Evolutionary conservation across 1,284 basidiomycete species (phyloP).

Genomic region (Earliella scabrosa): DNA sequence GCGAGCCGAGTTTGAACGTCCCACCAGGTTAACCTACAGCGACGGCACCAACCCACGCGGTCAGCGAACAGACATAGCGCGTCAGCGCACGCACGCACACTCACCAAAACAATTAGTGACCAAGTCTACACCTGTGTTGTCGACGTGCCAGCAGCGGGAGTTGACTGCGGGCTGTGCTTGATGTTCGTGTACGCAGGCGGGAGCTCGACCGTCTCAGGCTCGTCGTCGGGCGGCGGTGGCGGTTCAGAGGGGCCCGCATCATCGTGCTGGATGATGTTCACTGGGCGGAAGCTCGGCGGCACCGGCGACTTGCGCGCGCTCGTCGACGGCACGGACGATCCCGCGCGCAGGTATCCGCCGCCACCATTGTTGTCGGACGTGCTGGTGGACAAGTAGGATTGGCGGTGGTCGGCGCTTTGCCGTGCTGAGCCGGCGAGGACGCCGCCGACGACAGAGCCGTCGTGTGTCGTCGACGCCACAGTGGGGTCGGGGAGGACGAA

Average conservation of each 20-base stretch:
- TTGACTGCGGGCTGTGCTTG: not conserved
- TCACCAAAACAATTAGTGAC: not conserved
- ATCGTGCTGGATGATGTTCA: constrained; percentile 83
- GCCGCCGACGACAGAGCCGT: constrained; percentile 19
- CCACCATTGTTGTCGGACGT: constrained; percentile 14
- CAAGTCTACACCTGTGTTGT: not conserved
- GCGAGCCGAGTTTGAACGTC: not conserved
- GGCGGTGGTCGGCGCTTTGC: constrained; percentile 28
- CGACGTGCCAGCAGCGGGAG: not conserved
- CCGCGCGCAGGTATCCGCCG: constrained; percentile 22
- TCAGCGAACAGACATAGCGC: not conserved
- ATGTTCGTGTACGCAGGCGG: constrained; percentile 72
- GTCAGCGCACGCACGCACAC: not conserved
- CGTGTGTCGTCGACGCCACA: constrained; percentile 37
- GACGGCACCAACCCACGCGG: no score
- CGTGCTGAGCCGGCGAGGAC: constrained; percentile 5
- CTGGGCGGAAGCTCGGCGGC: constrained; percentile 57
- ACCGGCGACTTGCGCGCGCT: constrained; percentile 51
- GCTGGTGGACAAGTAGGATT: constrained; percentile 30
- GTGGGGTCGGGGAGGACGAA: constrained; percentile 71
- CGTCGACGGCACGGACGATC: constrained; percentile 28
- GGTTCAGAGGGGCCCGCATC: constrained; percentile 64
- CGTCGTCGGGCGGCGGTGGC: constrained; percentile 34
- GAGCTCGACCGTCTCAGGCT: constrained; percentile 75
- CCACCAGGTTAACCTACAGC: not conserved